Evolutionary conservation across 2,329 filamentous ascomycete genomes (phyloP), one percentile per base, ranked within the genome.

Genomic region (Aureobasidium vineae): DNA sequence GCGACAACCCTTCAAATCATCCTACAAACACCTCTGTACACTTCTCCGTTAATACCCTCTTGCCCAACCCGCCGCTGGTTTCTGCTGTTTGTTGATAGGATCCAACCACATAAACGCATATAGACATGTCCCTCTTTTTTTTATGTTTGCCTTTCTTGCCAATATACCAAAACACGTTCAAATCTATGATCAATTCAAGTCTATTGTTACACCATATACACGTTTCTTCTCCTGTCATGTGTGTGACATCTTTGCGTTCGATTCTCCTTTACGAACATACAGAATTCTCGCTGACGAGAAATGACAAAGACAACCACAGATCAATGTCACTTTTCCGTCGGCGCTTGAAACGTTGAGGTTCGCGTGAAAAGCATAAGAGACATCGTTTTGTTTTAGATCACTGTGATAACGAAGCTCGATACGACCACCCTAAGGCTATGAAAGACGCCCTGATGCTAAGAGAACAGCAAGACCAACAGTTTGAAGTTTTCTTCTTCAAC

Each of bases 71-170:
- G 1, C 16, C 16, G 41, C 41, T 11, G 40, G 40, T 31, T 33
- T 53, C n/a, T 31, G 6, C 43, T 21, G n/a, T 5, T 36, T 13
- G 21, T 31, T 26, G 19, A 5, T 7, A 41, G 26, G 31, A n/a
- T 4, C n/a, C 4, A 15, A 41, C 3, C 13, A 28, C 36, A 57
- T 43, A 43, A 23, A 56, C 5, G 56, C 41, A 61, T 41, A 61
- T 61, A 61, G 57, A 61, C 13, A 49, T 49, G 57, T 61, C 41
- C 28, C 13, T n/a, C 36, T 21, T 38, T 19, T 33, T 19, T 43
- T 10, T 13, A 33, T 31, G 1, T 52, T 11, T 6, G 13, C 45
- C 19, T 31, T 16, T 28, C 5, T 19, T 28, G 47, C 15, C 26
- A 31, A 50, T 50, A 50, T 50, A 52, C 26, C 7, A 26, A 52